A percentile compares a stretch with the other conserved stretches of the same genome.
Conservation (phyloP, 2,329 filamentous ascomycete species). For the Aspergillus aculeatinus region DNA sequence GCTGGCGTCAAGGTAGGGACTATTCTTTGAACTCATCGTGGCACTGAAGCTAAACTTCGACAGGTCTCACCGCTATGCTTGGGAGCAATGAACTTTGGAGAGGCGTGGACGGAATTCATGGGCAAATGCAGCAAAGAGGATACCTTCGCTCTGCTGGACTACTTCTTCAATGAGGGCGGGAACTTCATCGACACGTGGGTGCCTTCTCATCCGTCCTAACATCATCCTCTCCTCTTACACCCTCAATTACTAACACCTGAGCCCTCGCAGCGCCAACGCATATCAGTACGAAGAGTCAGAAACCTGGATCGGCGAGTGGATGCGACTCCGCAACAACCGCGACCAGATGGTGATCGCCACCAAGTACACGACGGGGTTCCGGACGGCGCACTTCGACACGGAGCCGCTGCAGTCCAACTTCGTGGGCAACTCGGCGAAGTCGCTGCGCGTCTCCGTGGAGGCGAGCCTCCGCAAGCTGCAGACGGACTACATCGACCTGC, state of each 20-base stretch:
- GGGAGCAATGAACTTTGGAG: constrained; percentile 52
- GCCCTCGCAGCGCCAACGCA: constrained; percentile 42
- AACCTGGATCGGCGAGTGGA: constrained; percentile 55
- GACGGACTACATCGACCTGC: constrained; percentile 17
- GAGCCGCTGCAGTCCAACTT: constrained; percentile 32
- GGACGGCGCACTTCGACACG: constrained; percentile 40
- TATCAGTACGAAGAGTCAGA: constrained; percentile 53
- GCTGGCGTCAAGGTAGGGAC: constrained; percentile 50
- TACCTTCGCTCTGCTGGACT: constrained; percentile 52
- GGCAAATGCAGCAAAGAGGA: constrained; percentile 51
- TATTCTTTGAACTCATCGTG: background rate
- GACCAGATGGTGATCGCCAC: constrained; percentile 49
- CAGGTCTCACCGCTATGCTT: background rate
- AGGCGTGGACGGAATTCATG: constrained; percentile 39
- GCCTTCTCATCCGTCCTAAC: background rate
- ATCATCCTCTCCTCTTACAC: background rate
- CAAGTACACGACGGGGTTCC: constrained; percentile 27
- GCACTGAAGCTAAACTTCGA: background rate
- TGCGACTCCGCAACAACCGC: constrained; percentile 46
- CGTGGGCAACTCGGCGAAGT: constrained; percentile 13
- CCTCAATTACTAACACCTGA: no score
- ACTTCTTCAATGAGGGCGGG: constrained; percentile 50
- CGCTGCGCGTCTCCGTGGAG: constrained; percentile 12
- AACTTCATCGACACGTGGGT: constrained; percentile 54
- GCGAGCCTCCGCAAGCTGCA: constrained; percentile 10